Evolutionary conservation across 805 yeast species (phyloP).

Genomic region (Barnettozyma salicaria): DNA sequence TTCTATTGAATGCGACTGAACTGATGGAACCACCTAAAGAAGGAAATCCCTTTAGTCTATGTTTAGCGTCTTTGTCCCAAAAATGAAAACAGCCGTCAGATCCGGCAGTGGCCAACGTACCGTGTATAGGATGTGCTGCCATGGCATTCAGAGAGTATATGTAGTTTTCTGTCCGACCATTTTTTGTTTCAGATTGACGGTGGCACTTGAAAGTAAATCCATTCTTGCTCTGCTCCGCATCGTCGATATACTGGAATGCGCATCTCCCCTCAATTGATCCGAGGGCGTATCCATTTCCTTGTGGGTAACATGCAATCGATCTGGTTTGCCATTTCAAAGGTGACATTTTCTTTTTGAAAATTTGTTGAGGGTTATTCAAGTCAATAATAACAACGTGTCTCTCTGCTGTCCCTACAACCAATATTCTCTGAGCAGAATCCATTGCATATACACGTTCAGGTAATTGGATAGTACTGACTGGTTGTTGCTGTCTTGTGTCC

Average conservation of each 20-base stretch:
- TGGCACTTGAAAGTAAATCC: conserved; percentile 96
- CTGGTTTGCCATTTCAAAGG: conserved; percentile 91
- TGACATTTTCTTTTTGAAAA: conserved; percentile 65
- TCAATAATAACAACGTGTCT: conserved; percentile 74
- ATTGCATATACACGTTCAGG: conserved; percentile 90
- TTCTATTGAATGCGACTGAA: conserved; percentile 73
- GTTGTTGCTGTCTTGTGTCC: conserved; percentile 84
- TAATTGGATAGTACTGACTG: conserved; percentile 71
- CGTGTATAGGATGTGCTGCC: conserved; percentile 81
- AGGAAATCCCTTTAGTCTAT: conserved; percentile 78
- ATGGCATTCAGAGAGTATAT: conserved; percentile 79
- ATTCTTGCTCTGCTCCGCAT: conserved; percentile 57
- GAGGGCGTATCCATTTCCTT: conserved; percentile 86
- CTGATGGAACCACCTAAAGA: conserved; percentile 62
- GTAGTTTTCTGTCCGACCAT: conserved; percentile 49
- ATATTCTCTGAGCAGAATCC: conserved; percentile 74
- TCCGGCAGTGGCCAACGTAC: conserved; percentile 92
- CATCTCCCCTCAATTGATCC: conserved; percentile 96
- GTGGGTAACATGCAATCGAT: conserved; percentile 76
- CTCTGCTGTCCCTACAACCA: conserved; percentile 94
- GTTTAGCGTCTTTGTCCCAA: conserved; percentile 94
- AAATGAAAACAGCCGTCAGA: conserved; percentile 89
- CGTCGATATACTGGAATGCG: conserved; percentile 88
- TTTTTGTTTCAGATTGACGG: conserved; percentile 57
- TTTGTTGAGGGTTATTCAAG: conserved; percentile 73